Conservation (phyloP, 2,329 filamentous ascomycete genomes). For the Aspergillus novofumigatus region DNA sequence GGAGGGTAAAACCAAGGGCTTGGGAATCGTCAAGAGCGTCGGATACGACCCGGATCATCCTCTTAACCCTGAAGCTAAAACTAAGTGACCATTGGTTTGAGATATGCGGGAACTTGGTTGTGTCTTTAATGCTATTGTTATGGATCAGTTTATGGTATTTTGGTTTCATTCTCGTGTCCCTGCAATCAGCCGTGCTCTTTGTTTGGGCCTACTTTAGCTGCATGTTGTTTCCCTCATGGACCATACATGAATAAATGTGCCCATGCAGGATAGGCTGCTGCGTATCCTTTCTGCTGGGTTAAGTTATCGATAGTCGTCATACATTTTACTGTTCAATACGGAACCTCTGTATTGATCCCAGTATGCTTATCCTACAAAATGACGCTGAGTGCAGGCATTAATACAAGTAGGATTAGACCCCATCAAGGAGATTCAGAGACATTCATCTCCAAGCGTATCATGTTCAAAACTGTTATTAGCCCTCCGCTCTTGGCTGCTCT, state of each 20-base stretch:
- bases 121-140: constrained; percentile 2
- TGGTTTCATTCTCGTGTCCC: background rate
- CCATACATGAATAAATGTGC: background rate
- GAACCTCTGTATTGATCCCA: background rate
- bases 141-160: background rate
- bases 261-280: background rate
- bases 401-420: background rate
- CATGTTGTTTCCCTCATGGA: background rate
- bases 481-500: background rate
- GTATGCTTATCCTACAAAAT: background rate
- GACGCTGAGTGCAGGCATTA: background rate
- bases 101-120: background rate
- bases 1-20: constrained; percentile 88
- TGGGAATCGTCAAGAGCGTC: constrained; percentile 88
- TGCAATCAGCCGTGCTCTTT: background rate
- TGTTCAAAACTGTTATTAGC: background rate
- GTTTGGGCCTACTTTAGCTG: background rate
- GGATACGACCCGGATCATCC: constrained; percentile 72
- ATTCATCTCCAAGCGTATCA: background rate
- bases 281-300: background rate
- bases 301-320: background rate
- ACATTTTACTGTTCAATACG: background rate
- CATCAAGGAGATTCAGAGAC: background rate
- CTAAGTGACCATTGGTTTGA: constrained; percentile 7
- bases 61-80: constrained; percentile 37